phyloP scores from a whole-genome alignment of 2,329 filamentous ascomycete genomes.

The Leptographium procerum region DNA sequence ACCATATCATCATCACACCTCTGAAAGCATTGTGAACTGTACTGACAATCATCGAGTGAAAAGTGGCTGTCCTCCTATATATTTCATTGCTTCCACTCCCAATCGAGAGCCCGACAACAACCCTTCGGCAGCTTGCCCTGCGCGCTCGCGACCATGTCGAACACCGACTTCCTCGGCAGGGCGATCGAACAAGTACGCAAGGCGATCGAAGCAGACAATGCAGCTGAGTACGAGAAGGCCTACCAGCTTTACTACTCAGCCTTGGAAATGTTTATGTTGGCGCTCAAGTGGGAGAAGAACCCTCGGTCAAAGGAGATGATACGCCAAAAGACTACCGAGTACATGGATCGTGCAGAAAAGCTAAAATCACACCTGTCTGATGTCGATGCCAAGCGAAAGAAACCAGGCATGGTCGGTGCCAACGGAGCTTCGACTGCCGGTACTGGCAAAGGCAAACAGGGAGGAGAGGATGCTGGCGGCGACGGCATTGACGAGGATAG shows the following conservation, averaged over 20 bases:
- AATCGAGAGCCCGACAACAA: not conserved
- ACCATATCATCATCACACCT: no score
- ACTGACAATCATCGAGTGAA: not conserved
- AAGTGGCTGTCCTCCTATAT: not conserved
- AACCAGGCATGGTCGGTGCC: conserved; percentile 58
- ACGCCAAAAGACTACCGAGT: conserved; percentile 84
- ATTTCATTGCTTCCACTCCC: not conserved
- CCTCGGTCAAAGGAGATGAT: conserved; percentile 96
- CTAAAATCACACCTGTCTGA: conserved; percentile 82
- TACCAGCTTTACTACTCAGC: conserved; percentile 94
- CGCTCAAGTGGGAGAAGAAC: conserved; percentile 99
- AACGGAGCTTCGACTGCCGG: conserved; percentile 57
- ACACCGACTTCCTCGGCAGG: conserved; percentile 91
- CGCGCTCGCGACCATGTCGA: conserved; percentile 55
- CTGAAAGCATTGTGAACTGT: no score
- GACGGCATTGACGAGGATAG: conserved; percentile 72
- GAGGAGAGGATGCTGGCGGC: conserved; percentile 36
- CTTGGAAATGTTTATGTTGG: conserved; percentile 96
- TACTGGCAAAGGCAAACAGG: conserved; percentile 47
- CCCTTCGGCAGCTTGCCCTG: not conserved
- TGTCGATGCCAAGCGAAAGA: conserved; percentile 58
- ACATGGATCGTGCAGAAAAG: conserved; percentile 98
- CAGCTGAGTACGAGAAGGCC: conserved; percentile 91
- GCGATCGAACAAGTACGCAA: conserved; percentile 96
- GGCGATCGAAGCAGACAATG: conserved; percentile 91